A percentile compares a stretch with the other conserved stretches of the same genome.
These are phyloP conservation scores for Coleophoma eucalyptorum DNA, from an alignment of 2,329 filamentous ascomycete species.

Conservation along the genomic window DNA sequence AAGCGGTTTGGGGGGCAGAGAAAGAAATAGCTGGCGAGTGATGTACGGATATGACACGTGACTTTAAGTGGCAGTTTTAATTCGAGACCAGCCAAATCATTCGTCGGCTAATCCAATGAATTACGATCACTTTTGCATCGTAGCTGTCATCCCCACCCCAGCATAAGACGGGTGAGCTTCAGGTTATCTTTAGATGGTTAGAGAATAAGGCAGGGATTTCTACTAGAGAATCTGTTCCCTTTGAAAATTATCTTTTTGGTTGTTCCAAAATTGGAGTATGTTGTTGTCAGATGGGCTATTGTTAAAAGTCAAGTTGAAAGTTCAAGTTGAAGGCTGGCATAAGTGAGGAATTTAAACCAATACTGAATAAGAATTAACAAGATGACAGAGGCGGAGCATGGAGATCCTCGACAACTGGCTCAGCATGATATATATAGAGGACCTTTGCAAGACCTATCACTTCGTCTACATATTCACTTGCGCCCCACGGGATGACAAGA, in stretches of 20 bases:
- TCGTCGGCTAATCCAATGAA: too few relatives aligned
- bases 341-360: background rate
- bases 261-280: constrained; percentile 6
- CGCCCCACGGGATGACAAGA: background rate
- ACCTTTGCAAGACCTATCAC: too few relatives aligned
- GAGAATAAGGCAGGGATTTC: too few relatives aligned
- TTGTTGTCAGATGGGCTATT: constrained; percentile 6
- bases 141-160: constrained; percentile 65
- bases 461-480: too few relatives aligned
- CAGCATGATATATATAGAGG: too few relatives aligned
- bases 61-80: background rate
- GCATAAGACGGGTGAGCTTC: constrained; percentile 44
- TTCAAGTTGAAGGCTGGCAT: constrained; percentile 13
- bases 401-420: too few relatives aligned
- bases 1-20: too few relatives aligned
- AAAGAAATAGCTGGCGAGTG: too few relatives aligned
- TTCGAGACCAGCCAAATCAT: too few relatives aligned
- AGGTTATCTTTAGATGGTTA: constrained; percentile 37
- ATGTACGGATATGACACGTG: background rate
- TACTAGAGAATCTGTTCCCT: background rate
- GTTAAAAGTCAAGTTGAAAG: constrained; percentile 10
- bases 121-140: constrained; percentile 45
- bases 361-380: too few relatives aligned
- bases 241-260: constrained; percentile 9
- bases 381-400: too few relatives aligned